Percentiles rank a stretch among this genome's conserved stretches.
phyloP scores from a whole-genome alignment of 306 rosid species.

The Cucurbita moschata region DNA sequence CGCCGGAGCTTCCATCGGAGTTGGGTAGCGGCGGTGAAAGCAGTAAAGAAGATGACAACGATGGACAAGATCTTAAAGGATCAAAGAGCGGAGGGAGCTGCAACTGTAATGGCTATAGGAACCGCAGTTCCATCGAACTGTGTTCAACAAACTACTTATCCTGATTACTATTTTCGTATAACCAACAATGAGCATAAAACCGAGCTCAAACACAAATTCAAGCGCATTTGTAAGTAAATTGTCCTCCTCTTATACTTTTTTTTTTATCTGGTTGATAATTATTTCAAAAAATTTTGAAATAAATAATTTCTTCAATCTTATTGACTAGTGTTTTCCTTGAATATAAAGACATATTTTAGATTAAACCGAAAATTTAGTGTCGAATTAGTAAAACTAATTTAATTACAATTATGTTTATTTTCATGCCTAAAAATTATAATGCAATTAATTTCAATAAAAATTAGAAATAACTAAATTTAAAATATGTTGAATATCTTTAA shows the following conservation, averaged over 20 bases:
- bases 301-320: no score
- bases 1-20: not conserved
- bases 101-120: constrained; percentile 20
- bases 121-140: constrained; percentile 17
- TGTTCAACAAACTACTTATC: constrained; percentile 8
- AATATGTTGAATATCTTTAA: no score
- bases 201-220: constrained; percentile 23
- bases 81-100: constrained; percentile 15
- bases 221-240: constrained; percentile 14
- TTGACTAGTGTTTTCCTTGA: no score
- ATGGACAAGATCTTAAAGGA: constrained; percentile 14
- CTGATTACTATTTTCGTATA: constrained; percentile 19
- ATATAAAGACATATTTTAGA: no score
- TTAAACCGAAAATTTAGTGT: no score
- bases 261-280: no score
- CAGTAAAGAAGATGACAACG: not conserved
- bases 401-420: no score
- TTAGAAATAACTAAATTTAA: no score
- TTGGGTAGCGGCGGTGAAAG: not conserved
- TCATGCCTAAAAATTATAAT: no score
- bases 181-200: constrained; percentile 15
- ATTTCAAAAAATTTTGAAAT: no score
- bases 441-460: no score
- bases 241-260: not conserved
- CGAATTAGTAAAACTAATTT: no score